Evolutionary conservation across 495 filamentous ascomycete species (phyloP).

Genomic region (Coniosporium apollinis): DNA sequence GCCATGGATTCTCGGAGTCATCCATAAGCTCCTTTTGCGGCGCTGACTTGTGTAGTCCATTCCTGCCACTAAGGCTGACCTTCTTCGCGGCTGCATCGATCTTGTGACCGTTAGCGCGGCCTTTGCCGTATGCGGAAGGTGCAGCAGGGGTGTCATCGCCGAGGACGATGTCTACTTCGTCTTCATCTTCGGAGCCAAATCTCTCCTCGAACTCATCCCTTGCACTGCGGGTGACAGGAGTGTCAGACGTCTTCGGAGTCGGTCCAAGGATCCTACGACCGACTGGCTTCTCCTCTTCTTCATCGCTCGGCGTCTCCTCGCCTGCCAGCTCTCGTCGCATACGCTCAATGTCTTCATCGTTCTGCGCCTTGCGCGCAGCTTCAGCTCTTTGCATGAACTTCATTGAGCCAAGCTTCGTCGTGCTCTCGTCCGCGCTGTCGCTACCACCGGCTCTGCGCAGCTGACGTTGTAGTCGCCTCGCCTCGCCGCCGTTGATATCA

Average conservation of each 20-base stretch:
- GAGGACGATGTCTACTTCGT: slow-evolving; percentile 17
- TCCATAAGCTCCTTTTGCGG: not conserved
- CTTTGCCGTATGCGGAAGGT: slow-evolving; percentile 3
- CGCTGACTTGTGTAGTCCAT: not conserved
- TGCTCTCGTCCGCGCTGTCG: slow-evolving; percentile 18
- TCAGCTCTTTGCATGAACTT: slow-evolving; percentile 90
- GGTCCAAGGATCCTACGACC: slow-evolving; percentile 25
- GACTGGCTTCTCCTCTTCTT: slow-evolving; percentile 19
- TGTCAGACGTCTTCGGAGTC: slow-evolving; percentile 5
- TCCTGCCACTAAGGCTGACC: too few species aligned
- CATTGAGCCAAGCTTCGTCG: slow-evolving; percentile 49
- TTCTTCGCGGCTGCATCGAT: slow-evolving; percentile 5
- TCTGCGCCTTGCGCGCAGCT: slow-evolving; percentile 52
- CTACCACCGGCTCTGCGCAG: slow-evolving; percentile 16
- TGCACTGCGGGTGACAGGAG: slow-evolving; percentile 5
- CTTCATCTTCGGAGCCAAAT: slow-evolving; percentile 36
- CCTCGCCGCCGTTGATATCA: slow-evolving; percentile 32
- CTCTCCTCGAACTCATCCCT: slow-evolving; percentile 46
- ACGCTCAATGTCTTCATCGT: slow-evolving; percentile 62
- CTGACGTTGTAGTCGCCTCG: slow-evolving; percentile 35
- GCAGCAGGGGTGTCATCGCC: slow-evolving; percentile 11
- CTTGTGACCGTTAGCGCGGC: not conserved
- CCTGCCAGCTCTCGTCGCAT: slow-evolving; percentile 52
- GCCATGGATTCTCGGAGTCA: slow-evolving; percentile 1
- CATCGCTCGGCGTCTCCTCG: slow-evolving; percentile 27